Percentiles rank a stretch among this genome's conserved stretches.
phyloP scores from a whole-genome alignment of 805 yeast genomes.

The Brettanomyces anomalus region DNA sequence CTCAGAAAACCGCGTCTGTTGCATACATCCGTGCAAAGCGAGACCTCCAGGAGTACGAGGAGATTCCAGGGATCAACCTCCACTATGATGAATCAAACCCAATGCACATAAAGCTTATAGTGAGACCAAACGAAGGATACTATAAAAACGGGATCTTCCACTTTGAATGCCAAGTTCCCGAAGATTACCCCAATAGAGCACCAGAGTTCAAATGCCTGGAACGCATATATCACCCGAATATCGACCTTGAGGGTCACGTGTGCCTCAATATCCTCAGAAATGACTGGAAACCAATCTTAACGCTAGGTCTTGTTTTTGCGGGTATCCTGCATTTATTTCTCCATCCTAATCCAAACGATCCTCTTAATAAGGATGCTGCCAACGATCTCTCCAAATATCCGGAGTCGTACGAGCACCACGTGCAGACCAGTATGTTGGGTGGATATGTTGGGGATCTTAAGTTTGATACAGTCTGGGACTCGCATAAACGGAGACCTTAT shows the following conservation, averaged over 20 bases:
- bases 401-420: conserved; percentile 45
- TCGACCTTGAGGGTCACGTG: conserved; percentile 82
- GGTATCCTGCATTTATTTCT: conserved; percentile 80
- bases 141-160: conserved; percentile 61
- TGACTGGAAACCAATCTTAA: conserved; percentile 94
- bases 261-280: conserved; percentile 87
- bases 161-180: conserved; percentile 58
- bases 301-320: conserved; percentile 68
- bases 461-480: conserved; percentile 49
- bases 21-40: conserved; percentile 73
- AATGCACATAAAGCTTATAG: conserved; percentile 49
- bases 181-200: conserved; percentile 84
- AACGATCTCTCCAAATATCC: conserved; percentile 39
- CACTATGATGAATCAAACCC: conserved; percentile 43
- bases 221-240: conserved; percentile 87
- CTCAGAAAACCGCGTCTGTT: conserved; percentile 23
- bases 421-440: conserved; percentile 64
- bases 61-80: conserved; percentile 28
- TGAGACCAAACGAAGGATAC: conserved; percentile 65
- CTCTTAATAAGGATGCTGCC: conserved; percentile 88
- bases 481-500: too few species aligned
- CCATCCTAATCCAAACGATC: conserved; percentile 90
- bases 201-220: conserved; percentile 72
- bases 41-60: conserved; percentile 61
- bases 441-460: conserved; percentile 43